A percentile compares a stretch with the other conserved stretches of the same genome.
phyloP scores from a whole-genome alignment of 2,329 filamentous ascomycete genomes.

The Colletotrichum sp. region DNA sequence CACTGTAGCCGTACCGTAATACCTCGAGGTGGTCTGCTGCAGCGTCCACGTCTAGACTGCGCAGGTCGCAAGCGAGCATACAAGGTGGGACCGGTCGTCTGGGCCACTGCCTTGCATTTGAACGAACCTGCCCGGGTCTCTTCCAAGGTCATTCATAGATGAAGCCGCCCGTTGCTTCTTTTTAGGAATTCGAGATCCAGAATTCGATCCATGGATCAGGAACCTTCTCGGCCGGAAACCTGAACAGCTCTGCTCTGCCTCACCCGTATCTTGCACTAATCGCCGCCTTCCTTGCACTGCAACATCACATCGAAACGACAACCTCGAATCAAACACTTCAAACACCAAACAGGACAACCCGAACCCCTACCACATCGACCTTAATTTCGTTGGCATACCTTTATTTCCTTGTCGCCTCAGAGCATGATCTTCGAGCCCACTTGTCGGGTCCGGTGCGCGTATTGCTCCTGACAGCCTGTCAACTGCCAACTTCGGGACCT shows the following conservation, averaged over 20 bases:
- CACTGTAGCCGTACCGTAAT: not conserved
- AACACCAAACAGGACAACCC: not conserved
- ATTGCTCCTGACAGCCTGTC: not conserved
- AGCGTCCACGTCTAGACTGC: not conserved
- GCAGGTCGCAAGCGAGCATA: not conserved
- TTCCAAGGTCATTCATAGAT: not conserved
- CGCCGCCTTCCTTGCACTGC: not conserved
- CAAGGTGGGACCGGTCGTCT: not conserved
- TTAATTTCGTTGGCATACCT: conserved; percentile 1
- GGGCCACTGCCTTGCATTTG: not conserved
- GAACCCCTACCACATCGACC: not conserved
- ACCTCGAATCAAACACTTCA: not conserved
- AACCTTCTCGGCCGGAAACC: not conserved
- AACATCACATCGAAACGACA: not conserved
- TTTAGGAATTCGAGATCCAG: not conserved
- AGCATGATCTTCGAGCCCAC: conserved; percentile 4
- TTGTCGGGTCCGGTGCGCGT: conserved; percentile 13
- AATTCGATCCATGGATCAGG: not conserved
- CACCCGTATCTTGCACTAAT: not conserved
- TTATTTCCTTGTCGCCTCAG: not conserved
- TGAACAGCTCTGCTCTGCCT: not conserved
- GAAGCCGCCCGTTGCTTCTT: not conserved
- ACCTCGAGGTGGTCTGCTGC: not conserved
- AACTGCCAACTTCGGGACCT: not conserved
- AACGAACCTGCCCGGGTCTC: not conserved